phyloP scores from a whole-genome alignment of 108 stramenopile genomes.

The Stephanodiscus triporus region DNA sequence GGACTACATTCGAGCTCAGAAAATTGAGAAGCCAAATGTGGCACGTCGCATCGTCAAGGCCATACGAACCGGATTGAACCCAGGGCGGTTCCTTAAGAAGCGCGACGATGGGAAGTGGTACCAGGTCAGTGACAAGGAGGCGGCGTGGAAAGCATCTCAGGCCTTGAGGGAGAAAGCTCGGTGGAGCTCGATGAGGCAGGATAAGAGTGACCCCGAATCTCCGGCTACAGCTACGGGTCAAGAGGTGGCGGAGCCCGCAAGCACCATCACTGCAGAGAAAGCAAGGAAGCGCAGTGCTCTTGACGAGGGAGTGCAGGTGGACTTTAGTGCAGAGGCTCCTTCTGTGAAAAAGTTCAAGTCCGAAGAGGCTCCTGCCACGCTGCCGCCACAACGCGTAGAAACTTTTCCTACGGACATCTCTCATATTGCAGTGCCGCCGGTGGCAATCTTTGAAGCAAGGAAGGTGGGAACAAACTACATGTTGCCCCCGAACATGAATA shows the following conservation, averaged over 20 bases:
- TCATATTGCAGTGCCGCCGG: conserved; percentile 8
- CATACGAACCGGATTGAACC: conserved; percentile 36
- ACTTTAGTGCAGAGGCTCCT: background rate
- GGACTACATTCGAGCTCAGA: conserved; percentile 72
- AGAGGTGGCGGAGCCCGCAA: conserved; percentile 19
- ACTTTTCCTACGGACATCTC: background rate
- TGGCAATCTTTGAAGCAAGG: background rate
- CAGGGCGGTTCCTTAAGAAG: conserved; percentile 70
- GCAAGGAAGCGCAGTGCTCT: conserved; percentile 24
- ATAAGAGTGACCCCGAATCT: conserved; percentile 7
- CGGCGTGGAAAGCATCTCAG: conserved; percentile 52
- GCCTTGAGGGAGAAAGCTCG: conserved; percentile 70
- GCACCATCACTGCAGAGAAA: conserved; percentile 7
- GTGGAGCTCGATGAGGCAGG: conserved; percentile 43
- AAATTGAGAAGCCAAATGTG: conserved; percentile 81
- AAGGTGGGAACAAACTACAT: conserved; percentile 11
- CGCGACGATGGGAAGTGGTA: conserved; percentile 67
- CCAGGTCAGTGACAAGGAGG: conserved; percentile 73
- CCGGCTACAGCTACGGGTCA: background rate
- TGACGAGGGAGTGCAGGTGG: conserved; percentile 4
- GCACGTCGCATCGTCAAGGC: conserved; percentile 68
- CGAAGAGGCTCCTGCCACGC: background rate
- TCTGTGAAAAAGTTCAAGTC: background rate
- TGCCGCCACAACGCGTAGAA: background rate
- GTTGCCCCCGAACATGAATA: background rate